These are phyloP conservation scores for Epichloe scottii DNA, from an alignment of 2,329 filamentous ascomycete species.

Conservation along the genomic window DNA sequence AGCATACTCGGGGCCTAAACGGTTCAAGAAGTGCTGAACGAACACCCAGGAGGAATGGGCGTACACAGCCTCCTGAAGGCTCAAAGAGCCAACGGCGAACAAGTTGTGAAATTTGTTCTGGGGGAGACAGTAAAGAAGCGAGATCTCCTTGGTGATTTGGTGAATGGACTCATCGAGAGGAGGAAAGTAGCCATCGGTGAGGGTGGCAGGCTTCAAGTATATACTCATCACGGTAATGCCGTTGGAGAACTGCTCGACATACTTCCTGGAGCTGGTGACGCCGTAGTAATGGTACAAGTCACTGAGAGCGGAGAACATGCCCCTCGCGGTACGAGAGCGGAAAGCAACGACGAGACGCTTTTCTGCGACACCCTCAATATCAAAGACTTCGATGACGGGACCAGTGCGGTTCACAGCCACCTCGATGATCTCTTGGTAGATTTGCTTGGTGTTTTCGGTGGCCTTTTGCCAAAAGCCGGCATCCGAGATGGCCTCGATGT, in stretches of 20 bases:
- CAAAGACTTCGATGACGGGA: slow-evolving; percentile 95
- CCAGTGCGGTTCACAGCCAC: slow-evolving; percentile 74
- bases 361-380: slow-evolving; percentile 82
- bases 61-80: slow-evolving; percentile 93
- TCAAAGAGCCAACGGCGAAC: slow-evolving; percentile 76
- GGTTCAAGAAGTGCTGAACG: slow-evolving; percentile 94
- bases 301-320: slow-evolving; percentile 87
- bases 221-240: slow-evolving; percentile 95
- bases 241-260: slow-evolving; percentile 97
- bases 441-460: slow-evolving; percentile 85
- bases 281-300: slow-evolving; percentile 99
- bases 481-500: slow-evolving; percentile 84
- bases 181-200: slow-evolving; percentile 47
- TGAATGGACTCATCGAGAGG: slow-evolving; percentile 90
- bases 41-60: slow-evolving; percentile 97
- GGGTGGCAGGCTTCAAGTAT: slow-evolving; percentile 66
- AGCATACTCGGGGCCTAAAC: slow-evolving; percentile 81
- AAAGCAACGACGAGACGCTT: slow-evolving; percentile 93
- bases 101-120: slow-evolving; percentile 91
- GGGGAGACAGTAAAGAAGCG: slow-evolving; percentile 91
- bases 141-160: slow-evolving; percentile 98
- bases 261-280: slow-evolving; percentile 90
- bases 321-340: slow-evolving; percentile 81
- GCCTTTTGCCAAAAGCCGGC: slow-evolving; percentile 92
- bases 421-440: slow-evolving; percentile 90